Evolutionary conservation across 306 rosid genomes (phyloP).

Genomic region (Cicer bijugum): DNA sequence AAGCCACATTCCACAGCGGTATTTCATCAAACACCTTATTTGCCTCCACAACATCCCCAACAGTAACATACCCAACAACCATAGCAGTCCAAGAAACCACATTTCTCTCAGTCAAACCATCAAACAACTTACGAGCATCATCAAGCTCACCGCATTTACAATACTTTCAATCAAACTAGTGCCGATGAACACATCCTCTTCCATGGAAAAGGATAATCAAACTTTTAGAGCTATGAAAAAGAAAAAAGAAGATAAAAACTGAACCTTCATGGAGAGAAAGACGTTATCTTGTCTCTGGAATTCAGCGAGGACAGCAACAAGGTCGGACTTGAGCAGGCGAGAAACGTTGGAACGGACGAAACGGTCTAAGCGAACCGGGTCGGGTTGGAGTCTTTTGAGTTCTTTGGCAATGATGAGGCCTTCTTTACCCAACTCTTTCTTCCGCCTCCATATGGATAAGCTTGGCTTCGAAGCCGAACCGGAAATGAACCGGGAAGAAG

Average conservation of each 20-base stretch:
- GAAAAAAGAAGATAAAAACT: background rate
- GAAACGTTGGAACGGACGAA: conserved; percentile 74
- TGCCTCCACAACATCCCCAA: conserved; percentile 53
- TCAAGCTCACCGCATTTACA: conserved; percentile 58
- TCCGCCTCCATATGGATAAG: conserved; percentile 91
- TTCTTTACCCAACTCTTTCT: conserved; percentile 92
- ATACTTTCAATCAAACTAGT: conserved; percentile 74
- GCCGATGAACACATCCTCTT: conserved; percentile 55
- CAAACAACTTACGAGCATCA: conserved; percentile 70
- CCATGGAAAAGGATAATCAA: conserved; percentile 11
- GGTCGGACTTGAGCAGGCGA: conserved; percentile 90
- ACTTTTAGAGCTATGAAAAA: background rate
- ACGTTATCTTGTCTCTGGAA: conserved; percentile 76
- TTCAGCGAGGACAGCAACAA: conserved; percentile 73
- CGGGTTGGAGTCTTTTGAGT: conserved; percentile 68
- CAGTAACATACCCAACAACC: conserved; percentile 55
- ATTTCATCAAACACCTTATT: conserved; percentile 51
- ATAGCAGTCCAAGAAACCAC: conserved; percentile 62
- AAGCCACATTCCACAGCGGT: conserved; percentile 51
- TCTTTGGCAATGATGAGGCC: conserved; percentile 77
- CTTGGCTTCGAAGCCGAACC: conserved; percentile 77
- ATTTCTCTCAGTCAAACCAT: conserved; percentile 49
- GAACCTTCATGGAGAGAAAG: conserved; percentile 81
- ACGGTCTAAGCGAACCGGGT: conserved; percentile 66
- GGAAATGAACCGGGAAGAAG: conserved; percentile 35